Evolutionary conservation across 345 rosid species (phyloP).

Genomic region (Psidium friedrichsthalianum): DNA sequence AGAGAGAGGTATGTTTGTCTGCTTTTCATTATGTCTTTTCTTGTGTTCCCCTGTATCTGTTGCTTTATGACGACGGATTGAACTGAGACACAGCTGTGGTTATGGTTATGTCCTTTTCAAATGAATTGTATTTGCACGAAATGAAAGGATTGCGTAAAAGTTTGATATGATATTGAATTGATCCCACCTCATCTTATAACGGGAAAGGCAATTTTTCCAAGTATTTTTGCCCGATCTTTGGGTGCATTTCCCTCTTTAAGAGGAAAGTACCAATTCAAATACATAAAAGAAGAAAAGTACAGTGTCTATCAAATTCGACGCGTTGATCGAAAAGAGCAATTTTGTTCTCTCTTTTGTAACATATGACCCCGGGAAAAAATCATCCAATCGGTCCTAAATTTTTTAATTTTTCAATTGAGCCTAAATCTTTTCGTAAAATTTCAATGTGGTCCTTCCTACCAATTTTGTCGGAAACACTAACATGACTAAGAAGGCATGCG

Average conservation of each 20-base stretch:
- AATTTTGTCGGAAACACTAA: neutral
- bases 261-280: neutral
- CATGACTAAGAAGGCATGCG: accelerated
- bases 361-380: too few species aligned
- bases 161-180: neutral
- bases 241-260: neutral
- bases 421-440: accelerated
- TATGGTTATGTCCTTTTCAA: neutral
- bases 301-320: neutral
- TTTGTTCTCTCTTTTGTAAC: neutral
- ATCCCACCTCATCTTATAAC: neutral
- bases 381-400: accelerated
- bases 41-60: neutral
- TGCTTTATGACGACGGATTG: neutral
- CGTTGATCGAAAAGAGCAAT: neutral
- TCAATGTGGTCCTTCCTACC: accelerated
- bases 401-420: neutral
- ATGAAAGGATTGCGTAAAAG: neutral
- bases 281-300: too few species aligned
- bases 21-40: neutral
- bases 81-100: neutral
- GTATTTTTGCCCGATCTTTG: neutral
- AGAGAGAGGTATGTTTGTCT: neutral
- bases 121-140: neutral
- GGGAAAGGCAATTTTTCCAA: neutral